phyloP scores from a whole-genome alignment of 179 eudicot species.

The Vitellaria paradoxa region DNA sequence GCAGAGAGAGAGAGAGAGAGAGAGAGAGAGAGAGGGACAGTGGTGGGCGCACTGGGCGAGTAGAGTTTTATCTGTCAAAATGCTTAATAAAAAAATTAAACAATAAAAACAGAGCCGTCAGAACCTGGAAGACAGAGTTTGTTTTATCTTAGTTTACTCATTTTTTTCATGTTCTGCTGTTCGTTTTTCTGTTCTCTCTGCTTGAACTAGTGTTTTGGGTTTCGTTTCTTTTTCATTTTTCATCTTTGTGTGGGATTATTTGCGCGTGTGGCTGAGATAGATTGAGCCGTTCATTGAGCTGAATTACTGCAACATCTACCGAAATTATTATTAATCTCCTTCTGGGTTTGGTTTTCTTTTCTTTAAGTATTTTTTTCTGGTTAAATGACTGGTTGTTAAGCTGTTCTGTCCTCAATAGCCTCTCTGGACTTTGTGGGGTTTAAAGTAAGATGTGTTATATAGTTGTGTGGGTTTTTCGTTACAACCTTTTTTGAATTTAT shows the following conservation, averaged over 20 bases:
- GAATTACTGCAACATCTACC: background rate
- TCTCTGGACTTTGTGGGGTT: background rate
- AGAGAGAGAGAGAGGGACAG: background rate
- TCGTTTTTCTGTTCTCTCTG: no score
- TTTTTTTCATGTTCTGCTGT: no score
- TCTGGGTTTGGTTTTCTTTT: background rate
- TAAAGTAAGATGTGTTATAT: background rate
- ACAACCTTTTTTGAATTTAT: background rate
- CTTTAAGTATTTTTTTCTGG: no score
- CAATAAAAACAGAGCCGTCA: no score
- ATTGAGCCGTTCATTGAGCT: slow-evolving; percentile 4
- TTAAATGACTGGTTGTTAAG: background rate
- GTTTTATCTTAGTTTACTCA: no score
- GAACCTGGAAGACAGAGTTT: no score
- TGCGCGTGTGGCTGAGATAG: slow-evolving; percentile 1
- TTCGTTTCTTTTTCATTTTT: no score
- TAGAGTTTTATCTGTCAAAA: no score
- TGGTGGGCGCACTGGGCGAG: no score
- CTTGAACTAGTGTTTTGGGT: no score
- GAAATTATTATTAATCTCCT: slow-evolving; percentile 3
- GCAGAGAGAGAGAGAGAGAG: background rate
- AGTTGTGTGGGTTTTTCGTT: background rate
- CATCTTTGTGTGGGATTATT: background rate
- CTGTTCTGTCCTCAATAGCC: background rate
- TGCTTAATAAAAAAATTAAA: no score